Conservation (phyloP, 2,329 filamentous ascomycete species). For the Chalaropsis thielavioides region DNA sequence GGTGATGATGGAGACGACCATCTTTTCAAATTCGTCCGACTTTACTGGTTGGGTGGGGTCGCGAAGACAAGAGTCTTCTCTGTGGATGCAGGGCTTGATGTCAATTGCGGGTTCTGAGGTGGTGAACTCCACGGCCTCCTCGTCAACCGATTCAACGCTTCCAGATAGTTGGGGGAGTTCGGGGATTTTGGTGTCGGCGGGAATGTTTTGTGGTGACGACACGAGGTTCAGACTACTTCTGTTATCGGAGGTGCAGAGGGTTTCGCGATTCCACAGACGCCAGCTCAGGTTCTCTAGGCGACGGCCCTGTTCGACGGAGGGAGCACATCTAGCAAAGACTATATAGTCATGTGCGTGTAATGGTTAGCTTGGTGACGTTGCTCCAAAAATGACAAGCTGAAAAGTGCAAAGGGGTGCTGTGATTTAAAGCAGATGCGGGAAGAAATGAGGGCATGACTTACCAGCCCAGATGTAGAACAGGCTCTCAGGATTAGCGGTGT, state of each 20-base stretch:
- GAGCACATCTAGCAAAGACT: constrained; percentile 92
- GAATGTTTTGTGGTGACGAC: constrained; percentile 38
- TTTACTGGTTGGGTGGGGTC: constrained; percentile 49
- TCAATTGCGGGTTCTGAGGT: constrained; percentile 41
- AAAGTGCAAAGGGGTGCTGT: neutral
- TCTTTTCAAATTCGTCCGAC: constrained; percentile 78
- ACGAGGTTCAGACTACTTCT: constrained; percentile 30
- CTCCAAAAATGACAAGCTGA: neutral
- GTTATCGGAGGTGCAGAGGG: constrained; percentile 58
- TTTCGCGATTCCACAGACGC: constrained; percentile 89
- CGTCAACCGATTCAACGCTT: constrained; percentile 60
- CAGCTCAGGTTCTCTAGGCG: constrained; percentile 91
- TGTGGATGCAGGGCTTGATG: constrained; percentile 52
- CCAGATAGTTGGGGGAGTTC: constrained; percentile 59
- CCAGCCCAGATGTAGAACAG: constrained; percentile 96
- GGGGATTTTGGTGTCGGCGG: constrained; percentile 29
- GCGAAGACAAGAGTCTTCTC: constrained; percentile 49
- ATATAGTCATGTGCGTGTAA: constrained; percentile 9
- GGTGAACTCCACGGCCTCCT: constrained; percentile 47
- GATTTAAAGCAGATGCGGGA: neutral
- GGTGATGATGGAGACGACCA: constrained; percentile 85
- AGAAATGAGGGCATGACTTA: constrained; percentile 35
- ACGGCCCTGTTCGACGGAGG: constrained; percentile 83
- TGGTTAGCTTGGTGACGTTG: neutral
- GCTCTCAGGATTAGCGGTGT: constrained; percentile 82